Percentiles rank a stretch among this genome's conserved stretches.
Evolutionary conservation across 352 stramenopile species (phyloP).

Genomic region (Elongisporangium prolatum): DNA sequence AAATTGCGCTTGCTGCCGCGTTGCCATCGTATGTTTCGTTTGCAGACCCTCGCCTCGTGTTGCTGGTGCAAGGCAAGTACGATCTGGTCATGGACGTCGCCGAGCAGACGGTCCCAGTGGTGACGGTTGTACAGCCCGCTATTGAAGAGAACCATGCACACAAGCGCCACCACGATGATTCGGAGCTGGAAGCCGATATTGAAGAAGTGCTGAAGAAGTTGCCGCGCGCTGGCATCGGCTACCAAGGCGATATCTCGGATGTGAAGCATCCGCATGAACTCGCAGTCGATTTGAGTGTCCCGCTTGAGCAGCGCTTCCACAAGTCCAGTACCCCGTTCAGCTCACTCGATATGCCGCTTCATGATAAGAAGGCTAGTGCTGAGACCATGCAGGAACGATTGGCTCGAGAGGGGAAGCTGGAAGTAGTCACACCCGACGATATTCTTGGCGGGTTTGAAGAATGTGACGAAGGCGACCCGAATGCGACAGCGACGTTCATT

Average conservation of each 20-base stretch:
- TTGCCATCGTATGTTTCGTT: slow-evolving; percentile 57
- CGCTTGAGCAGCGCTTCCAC: slow-evolving; percentile 68
- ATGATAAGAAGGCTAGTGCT: slow-evolving; percentile 15
- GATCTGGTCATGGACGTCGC: slow-evolving; percentile 40
- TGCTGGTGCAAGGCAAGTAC: slow-evolving; percentile 56
- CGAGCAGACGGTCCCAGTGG: not conserved
- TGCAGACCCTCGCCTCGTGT: slow-evolving; percentile 27
- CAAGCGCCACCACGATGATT: slow-evolving; percentile 55
- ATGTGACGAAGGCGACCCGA: slow-evolving; percentile 72
- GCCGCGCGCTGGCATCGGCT: slow-evolving; percentile 71
- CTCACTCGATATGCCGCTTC: slow-evolving; percentile 53
- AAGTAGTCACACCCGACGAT: slow-evolving; percentile 69
- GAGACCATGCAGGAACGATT: slow-evolving; percentile 9
- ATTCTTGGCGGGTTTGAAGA: slow-evolving; percentile 79
- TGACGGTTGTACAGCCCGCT: slow-evolving; percentile 5
- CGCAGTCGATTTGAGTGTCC: slow-evolving; percentile 36
- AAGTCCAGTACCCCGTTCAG: slow-evolving; percentile 77
- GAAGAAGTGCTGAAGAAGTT: slow-evolving; percentile 56
- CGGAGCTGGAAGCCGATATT: slow-evolving; percentile 47
- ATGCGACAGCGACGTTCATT: slow-evolving; percentile 56
- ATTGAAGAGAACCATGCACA: slow-evolving; percentile 12
- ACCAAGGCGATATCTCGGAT: slow-evolving; percentile 60
- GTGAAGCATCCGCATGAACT: slow-evolving; percentile 51
- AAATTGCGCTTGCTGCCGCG: slow-evolving; percentile 39
- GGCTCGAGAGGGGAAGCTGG: slow-evolving; percentile 15